Conservation (phyloP, 83 land plant genomes). For the Picea abies region DNA sequence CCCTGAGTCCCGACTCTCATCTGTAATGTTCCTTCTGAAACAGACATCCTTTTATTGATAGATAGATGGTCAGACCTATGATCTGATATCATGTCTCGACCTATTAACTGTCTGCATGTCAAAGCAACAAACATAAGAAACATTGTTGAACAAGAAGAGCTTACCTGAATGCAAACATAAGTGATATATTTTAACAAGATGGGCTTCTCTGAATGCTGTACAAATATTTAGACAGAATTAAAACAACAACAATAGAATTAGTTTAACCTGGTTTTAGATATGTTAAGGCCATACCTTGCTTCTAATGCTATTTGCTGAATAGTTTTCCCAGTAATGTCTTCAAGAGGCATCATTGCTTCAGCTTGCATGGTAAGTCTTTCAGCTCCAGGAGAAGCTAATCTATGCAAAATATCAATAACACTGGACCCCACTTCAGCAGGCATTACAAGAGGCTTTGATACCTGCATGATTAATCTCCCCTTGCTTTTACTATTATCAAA, state of each 20-base stretch:
- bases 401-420: slow-evolving; percentile 36
- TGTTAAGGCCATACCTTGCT: slow-evolving; percentile 13
- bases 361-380: slow-evolving; percentile 47
- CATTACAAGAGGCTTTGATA: slow-evolving; percentile 50
- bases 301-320: slow-evolving; percentile 32
- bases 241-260: background rate
- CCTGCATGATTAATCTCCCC: slow-evolving; percentile 40
- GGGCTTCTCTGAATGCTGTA: background rate
- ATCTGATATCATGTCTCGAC: background rate
- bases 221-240: background rate
- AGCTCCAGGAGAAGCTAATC: slow-evolving; percentile 43
- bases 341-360: slow-evolving; percentile 49
- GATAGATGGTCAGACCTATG: background rate
- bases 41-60: background rate
- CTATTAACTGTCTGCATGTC: background rate
- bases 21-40: background rate
- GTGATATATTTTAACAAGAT: too few species aligned
- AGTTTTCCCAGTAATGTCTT: slow-evolving; percentile 45
- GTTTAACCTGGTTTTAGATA: slow-evolving; percentile 6
- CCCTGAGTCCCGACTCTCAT: background rate
- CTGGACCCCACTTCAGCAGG: slow-evolving; percentile 39
- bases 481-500: slow-evolving; percentile 19
- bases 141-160: background rate
- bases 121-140: background rate
- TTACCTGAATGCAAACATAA: background rate